Evolutionary conservation across 2,329 filamentous ascomycete species (phyloP).

Genomic region (Davidsoniella eucalypti): DNA sequence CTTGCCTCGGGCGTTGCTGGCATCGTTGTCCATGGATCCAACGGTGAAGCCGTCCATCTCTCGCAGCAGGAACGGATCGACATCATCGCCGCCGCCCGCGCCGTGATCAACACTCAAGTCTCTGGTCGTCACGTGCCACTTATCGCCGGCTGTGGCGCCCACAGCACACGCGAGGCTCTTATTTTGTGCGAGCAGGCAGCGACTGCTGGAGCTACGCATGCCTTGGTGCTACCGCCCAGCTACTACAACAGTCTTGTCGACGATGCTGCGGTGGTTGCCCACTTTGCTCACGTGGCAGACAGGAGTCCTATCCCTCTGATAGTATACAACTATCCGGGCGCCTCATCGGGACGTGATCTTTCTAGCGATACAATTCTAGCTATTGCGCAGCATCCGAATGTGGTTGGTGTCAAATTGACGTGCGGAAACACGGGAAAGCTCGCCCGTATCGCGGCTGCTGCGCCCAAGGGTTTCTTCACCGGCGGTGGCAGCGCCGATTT

Average conservation of each 20-base stretch:
- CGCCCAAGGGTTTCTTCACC: constrained; percentile 21
- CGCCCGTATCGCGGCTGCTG: constrained; percentile 29
- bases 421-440: constrained; percentile 49
- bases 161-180: constrained; percentile 58
- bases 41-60: constrained; percentile 69
- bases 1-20: constrained; percentile 25
- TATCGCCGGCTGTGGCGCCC: constrained; percentile 59
- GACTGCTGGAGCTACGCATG: constrained; percentile 55
- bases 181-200: constrained; percentile 52
- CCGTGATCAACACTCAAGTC: constrained; percentile 44
- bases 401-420: constrained; percentile 46
- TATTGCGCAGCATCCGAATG: constrained; percentile 37
- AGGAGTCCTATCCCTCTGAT: constrained; percentile 40
- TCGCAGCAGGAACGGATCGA: constrained; percentile 51
- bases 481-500: constrained; percentile 29
- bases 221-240: constrained; percentile 57
- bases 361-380: constrained; percentile 38
- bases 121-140: constrained; percentile 51
- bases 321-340: constrained; percentile 48
- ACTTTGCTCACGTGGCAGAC: constrained; percentile 46
- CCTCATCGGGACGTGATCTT: constrained; percentile 39
- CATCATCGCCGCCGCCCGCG: constrained; percentile 53
- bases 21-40: constrained; percentile 63
- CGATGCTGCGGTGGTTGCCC: constrained; percentile 29
- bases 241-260: constrained; percentile 58